These are phyloP conservation scores for Gossypium bickii DNA, from an alignment of 345 rosid genomes.

Conservation along the genomic window DNA sequence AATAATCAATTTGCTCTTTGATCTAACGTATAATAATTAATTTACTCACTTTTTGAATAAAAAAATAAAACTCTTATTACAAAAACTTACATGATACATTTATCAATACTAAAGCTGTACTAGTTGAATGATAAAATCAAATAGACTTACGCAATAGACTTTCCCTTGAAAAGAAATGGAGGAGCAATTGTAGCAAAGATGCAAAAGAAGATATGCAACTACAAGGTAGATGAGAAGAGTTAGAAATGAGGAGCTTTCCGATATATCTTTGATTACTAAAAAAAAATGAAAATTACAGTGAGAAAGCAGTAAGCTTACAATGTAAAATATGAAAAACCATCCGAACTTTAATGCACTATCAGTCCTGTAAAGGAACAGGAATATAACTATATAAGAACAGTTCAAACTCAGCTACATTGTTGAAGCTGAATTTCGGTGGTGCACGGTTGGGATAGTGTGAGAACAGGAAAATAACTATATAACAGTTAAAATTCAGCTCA, in stretches of 20 bases:
- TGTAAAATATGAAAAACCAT: constrained; percentile 71
- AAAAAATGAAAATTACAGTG: neutral
- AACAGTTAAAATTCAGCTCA: too few species aligned
- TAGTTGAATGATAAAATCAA: neutral
- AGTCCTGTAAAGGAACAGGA: constrained; percentile 57
- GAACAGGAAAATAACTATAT: too few species aligned
- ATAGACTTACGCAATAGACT: constrained; percentile 78
- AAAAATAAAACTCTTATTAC: too few species aligned
- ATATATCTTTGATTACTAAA: constrained; percentile 12
- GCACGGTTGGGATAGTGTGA: neutral
- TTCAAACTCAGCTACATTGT: neutral
- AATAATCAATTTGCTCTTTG: too few species aligned
- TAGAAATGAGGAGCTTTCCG: constrained; percentile 14
- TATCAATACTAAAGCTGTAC: too few species aligned
- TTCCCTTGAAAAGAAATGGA: constrained; percentile 90
- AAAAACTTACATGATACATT: too few species aligned
- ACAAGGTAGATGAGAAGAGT: constrained; percentile 29
- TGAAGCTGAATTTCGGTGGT: neutral
- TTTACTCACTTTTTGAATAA: too few species aligned
- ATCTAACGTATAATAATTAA: accelerated
- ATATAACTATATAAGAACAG: neutral
- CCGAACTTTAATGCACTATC: constrained; percentile 96
- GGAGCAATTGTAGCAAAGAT: constrained; percentile 85
- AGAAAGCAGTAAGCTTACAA: constrained; percentile 41
- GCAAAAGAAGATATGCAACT: constrained; percentile 87